Evolutionary conservation across 371 early-diverging fungal genomes (phyloP).

Genomic region (Mortierella sp.): DNA sequence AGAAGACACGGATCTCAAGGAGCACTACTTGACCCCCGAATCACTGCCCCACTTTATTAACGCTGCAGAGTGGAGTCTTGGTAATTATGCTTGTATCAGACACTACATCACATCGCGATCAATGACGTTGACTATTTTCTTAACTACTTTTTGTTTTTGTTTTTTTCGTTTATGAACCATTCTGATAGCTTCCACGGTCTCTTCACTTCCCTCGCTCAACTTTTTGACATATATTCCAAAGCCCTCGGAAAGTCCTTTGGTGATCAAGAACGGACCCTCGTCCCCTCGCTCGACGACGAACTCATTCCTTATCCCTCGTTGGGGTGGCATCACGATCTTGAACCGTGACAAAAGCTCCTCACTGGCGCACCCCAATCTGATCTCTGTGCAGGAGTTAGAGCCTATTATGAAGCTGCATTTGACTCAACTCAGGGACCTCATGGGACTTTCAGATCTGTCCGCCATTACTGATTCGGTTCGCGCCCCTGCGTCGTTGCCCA

Average conservation of each 20-base stretch:
- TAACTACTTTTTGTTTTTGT: not conserved
- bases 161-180: not conserved
- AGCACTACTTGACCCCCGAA: conserved; percentile 65
- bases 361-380: conserved; percentile 16
- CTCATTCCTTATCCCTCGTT: conserved; percentile 90
- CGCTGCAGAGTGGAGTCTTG: conserved; percentile 92
- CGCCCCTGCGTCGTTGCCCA: conserved; percentile 28
- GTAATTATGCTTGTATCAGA: conserved; percentile 45
- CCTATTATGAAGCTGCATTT: conserved; percentile 82
- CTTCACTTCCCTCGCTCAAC: conserved; percentile 84
- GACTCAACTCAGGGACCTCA: conserved; percentile 80
- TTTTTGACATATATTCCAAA: conserved; percentile 89
- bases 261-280: conserved; percentile 65
- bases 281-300: conserved; percentile 64
- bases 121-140: not conserved
- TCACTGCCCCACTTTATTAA: conserved; percentile 86
- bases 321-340: conserved; percentile 90
- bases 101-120: not conserved
- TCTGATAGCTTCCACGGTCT: conserved; percentile 81
- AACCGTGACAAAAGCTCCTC: conserved; percentile 59
- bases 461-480: no score
- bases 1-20: conserved; percentile 51
- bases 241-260: conserved; percentile 71
- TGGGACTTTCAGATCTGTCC: conserved; percentile 76
- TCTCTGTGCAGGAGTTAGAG: conserved; percentile 68